phyloP scores from a whole-genome alignment of 116 monocot species.

The Dioscorea cayenensis region DNA sequence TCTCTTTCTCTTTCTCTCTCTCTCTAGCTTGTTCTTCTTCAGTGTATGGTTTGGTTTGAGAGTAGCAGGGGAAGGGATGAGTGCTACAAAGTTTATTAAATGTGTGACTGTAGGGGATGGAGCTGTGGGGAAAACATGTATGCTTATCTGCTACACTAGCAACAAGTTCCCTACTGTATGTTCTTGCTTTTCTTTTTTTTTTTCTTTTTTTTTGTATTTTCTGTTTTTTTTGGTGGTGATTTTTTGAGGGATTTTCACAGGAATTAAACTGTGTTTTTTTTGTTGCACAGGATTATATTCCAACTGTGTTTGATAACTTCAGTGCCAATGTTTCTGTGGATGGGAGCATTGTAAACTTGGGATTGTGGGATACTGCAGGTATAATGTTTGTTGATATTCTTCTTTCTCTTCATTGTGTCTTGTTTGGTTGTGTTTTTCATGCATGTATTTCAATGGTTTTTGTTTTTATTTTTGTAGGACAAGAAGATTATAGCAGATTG shows the following conservation, averaged over 20 bases:
- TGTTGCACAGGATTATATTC: constrained; percentile 52
- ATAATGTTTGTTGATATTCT: background rate
- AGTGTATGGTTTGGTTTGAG: background rate
- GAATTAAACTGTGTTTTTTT: background rate
- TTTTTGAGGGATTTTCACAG: background rate
- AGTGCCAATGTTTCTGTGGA: constrained; percentile 71
- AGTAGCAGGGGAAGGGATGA: background rate
- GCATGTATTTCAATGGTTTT: background rate
- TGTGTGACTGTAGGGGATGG: constrained; percentile 25
- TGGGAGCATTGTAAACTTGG: constrained; percentile 63
- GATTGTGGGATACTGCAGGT: constrained; percentile 84
- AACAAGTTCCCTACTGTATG: constrained; percentile 68
- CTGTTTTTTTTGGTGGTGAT: too few species aligned
- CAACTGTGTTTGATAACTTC: constrained; percentile 73
- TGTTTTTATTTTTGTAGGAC: constrained; percentile 26
- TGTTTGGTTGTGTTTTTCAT: background rate
- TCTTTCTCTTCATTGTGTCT: background rate
- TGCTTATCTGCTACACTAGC: constrained; percentile 96
- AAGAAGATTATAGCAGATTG: constrained; percentile 80
- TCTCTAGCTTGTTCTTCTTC: too few species aligned
- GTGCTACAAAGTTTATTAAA: constrained; percentile 22
- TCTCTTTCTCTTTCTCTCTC: background rate
- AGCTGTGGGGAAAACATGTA: constrained; percentile 70
- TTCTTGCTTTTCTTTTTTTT: background rate
- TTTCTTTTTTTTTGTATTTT: background rate